A percentile compares a stretch with the other conserved stretches of the same genome.
Conservation (phyloP, 768 basidiomycete genomes). For the Suillus hirtellus region DNA sequence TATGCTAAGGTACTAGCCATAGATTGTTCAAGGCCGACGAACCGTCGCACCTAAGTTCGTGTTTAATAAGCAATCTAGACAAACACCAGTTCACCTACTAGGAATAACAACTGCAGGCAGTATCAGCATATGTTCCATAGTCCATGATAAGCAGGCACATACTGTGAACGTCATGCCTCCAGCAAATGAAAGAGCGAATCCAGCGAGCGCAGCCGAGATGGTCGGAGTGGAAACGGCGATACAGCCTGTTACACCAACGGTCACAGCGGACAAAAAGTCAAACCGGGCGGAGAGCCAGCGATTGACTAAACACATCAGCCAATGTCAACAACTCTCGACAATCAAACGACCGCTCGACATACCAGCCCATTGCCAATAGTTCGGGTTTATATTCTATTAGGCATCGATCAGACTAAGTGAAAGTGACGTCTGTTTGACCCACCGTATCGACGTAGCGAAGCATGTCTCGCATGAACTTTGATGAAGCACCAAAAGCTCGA, state of each 20-base stretch:
- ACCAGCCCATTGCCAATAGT: conserved; percentile 94
- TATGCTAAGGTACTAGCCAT: conserved; percentile 56
- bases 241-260: conserved; percentile 72
- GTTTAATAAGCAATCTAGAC: conserved; percentile 8
- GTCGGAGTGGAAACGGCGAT: conserved; percentile 66
- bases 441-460: conserved; percentile 80
- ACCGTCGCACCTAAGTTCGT: conserved; percentile 59
- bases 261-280: conserved; percentile 71
- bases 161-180: conserved; percentile 72
- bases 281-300: conserved; percentile 90
- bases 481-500: conserved; percentile 86
- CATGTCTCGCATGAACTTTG: conserved; percentile 86
- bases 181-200: conserved; percentile 86
- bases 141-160: conserved; percentile 19
- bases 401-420: conserved; percentile 5
- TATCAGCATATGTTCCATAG: conserved; percentile 19
- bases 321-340: neutral
- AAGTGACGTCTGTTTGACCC: conserved; percentile 24
- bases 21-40: conserved; percentile 87
- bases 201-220: conserved; percentile 80
- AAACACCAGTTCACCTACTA: conserved; percentile 39
- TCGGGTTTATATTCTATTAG: conserved; percentile 61
- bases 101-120: conserved; percentile 51
- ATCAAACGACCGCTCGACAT: conserved; percentile 18
- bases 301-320: conserved; percentile 55